Base-by-base conservation (phyloP, 768 basidiomycete genomes). In the Lactarius hengduanensis region DNA sequence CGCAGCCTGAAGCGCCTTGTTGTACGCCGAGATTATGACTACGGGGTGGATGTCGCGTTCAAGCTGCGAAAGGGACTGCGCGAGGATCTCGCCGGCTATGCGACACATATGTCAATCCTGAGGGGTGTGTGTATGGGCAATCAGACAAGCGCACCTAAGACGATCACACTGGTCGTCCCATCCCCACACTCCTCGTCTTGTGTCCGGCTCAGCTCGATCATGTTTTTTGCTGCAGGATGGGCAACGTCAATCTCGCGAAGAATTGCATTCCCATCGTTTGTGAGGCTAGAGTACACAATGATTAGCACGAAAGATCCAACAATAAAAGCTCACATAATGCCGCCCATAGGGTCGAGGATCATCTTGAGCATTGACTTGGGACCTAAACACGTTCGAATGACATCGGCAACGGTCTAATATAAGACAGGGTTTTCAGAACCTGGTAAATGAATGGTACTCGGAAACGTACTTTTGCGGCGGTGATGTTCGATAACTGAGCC, bases 121-220 rank as follows among this genome's bases (percentile, higher is more conserved):
- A 30, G 20, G 11, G 40, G 38, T 7, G 60, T 57, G 45, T 7
- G 60, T 56, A 58, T 53, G 50, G 50, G 38, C 18, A 57, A 53
- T 47, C 16, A 34, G 30, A 59, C 32, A 5, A 15, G 71, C 84
- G 72, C 73, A 96, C 96, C 96, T 18, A 98, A 84, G 73, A 98
- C 97, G 79, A 99, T 97, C 57, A 98, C 96, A 73, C 92, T 94
- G 15, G 96, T 99, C 28, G 97, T 99, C 65, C 96, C 97, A 77
- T 98, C 97, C 57, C 96, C 97, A 70, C 97, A 97, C 74, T 98
- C 97, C 79, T 98, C 97, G 72, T 98, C 97, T 77, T 98, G 97
- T 1, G 97, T 98, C 75, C 97, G 80, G 72, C 93, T 94, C 13
- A 98, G 86, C 79, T 99, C 97, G 70, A 99, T 97, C 96, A 99